These are phyloP conservation scores for Clarireedia monteithiana DNA, from an alignment of 2,329 filamentous ascomycete genomes.

Conservation along the genomic window DNA sequence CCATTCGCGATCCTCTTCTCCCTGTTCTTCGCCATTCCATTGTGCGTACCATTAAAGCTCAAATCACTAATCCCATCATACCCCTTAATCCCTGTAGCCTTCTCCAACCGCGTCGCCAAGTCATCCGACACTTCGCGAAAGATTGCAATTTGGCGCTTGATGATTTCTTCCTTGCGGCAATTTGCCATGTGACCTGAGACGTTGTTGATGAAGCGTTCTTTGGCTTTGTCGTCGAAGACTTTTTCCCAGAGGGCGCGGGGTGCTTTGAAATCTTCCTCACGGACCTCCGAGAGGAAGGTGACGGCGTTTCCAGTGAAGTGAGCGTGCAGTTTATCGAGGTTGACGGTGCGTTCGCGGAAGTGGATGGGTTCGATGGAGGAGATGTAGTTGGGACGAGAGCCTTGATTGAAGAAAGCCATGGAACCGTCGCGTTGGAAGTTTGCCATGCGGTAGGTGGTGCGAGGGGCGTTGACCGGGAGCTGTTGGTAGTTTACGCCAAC, in stretches of 20 bases:
- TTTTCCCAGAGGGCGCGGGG: constrained; percentile 30
- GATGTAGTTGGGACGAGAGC: constrained; percentile 38
- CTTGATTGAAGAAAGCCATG: constrained; percentile 38
- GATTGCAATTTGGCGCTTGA: constrained; percentile 52
- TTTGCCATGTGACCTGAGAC: constrained; percentile 48
- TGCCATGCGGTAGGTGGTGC: constrained; percentile 12
- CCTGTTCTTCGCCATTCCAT: constrained; percentile 44
- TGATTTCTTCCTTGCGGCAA: constrained; percentile 44
- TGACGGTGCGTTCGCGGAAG: constrained; percentile 31
- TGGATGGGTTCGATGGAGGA: constrained; percentile 26
- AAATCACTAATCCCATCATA: constrained; percentile 48
- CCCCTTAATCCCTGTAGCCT: constrained; percentile 49
- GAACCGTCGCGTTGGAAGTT: constrained; percentile 33
- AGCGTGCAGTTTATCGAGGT: constrained; percentile 37
- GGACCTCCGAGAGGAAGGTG: constrained; percentile 36
- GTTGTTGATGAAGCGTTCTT: constrained; percentile 53
- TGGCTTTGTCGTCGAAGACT: constrained; percentile 39
- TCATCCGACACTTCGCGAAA: constrained; percentile 46
- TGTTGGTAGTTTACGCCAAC: constrained; percentile 52
- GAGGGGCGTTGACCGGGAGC: constrained; percentile 36
- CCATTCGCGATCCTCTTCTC: constrained; percentile 44
- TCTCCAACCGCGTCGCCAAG: constrained; percentile 45
- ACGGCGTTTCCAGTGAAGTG: constrained; percentile 41
- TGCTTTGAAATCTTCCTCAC: constrained; percentile 28
- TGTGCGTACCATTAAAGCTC: constrained; percentile 53